These are phyloP conservation scores for Fusarium temperatum DNA, from an alignment of 2,329 filamentous ascomycete species.

Conservation along the genomic window DNA sequence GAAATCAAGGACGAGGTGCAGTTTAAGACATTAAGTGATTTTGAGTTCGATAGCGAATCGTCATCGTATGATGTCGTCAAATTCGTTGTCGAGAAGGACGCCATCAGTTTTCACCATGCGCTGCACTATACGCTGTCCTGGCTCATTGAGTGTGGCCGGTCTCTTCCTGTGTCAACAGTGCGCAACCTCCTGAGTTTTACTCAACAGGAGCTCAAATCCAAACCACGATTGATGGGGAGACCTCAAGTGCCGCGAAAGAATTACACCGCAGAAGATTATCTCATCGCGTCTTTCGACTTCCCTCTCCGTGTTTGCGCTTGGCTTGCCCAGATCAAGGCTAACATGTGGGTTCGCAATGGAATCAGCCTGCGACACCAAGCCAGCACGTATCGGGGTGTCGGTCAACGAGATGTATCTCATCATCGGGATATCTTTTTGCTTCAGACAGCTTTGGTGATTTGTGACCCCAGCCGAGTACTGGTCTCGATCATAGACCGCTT, in stretches of 20 bases:
- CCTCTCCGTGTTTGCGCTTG: slow-evolving; percentile 93
- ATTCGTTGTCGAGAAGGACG: slow-evolving; percentile 87
- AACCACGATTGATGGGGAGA: slow-evolving; percentile 69
- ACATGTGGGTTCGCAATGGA: slow-evolving; percentile 98
- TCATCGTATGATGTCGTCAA: slow-evolving; percentile 76
- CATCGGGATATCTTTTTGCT: slow-evolving; percentile 94
- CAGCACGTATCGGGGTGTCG: slow-evolving; percentile 88
- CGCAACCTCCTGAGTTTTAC: slow-evolving; percentile 76
- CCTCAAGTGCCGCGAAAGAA: slow-evolving; percentile 65
- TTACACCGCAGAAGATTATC: slow-evolving; percentile 76
- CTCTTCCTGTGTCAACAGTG: slow-evolving; percentile 74
- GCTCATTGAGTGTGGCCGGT: slow-evolving; percentile 89
- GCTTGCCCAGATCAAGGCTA: slow-evolving; percentile 97
- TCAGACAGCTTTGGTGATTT: slow-evolving; percentile 89
- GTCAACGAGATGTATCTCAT: slow-evolving; percentile 89
- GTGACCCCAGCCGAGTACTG: slow-evolving; percentile 82
- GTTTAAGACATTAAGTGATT: slow-evolving; percentile 81
- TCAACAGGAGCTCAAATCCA: slow-evolving; percentile 72
- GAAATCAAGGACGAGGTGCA: slow-evolving; percentile 88
- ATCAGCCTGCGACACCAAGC: slow-evolving; percentile 96
- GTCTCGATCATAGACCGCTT: slow-evolving; percentile 93
- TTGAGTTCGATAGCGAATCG: slow-evolving; percentile 76
- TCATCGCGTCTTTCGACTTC: slow-evolving; percentile 91
- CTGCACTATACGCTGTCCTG: slow-evolving; percentile 96
- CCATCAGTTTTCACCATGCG: slow-evolving; percentile 97